Evolutionary conservation across 345 rosid species (phyloP).

Genomic region (Fremontodendron californicum): DNA sequence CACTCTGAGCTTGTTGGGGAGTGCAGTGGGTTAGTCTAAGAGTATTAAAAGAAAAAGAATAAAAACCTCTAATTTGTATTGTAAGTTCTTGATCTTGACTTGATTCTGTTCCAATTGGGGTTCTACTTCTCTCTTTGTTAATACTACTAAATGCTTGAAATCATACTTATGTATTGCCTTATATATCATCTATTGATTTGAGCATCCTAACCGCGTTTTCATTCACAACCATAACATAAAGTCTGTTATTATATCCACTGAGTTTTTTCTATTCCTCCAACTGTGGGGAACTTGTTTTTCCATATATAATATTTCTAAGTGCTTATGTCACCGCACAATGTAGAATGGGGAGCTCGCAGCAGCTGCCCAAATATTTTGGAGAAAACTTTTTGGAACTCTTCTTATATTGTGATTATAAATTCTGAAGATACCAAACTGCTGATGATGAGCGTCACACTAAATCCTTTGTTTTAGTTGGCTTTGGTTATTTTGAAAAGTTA

Average conservation of each 20-base stretch:
- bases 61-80: neutral
- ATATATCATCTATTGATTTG: neutral
- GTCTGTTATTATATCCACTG: neutral
- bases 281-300: too few species aligned
- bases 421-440: neutral
- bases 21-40: neutral
- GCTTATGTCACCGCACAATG: too few species aligned
- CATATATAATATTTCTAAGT: too few species aligned
- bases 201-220: neutral
- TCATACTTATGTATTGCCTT: neutral
- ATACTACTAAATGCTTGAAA: neutral
- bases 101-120: neutral
- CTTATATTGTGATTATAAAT: neutral
- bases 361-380: neutral
- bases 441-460: neutral
- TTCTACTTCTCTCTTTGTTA: neutral
- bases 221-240: too few species aligned
- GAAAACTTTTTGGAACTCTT: neutral
- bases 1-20: neutral
- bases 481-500: neutral
- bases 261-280: too few species aligned
- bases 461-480: neutral
- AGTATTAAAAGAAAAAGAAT: neutral
- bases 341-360: too few species aligned
- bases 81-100: neutral